phyloP scores from a whole-genome alignment of 306 rosid species.

The Lathyrus sativus region DNA sequence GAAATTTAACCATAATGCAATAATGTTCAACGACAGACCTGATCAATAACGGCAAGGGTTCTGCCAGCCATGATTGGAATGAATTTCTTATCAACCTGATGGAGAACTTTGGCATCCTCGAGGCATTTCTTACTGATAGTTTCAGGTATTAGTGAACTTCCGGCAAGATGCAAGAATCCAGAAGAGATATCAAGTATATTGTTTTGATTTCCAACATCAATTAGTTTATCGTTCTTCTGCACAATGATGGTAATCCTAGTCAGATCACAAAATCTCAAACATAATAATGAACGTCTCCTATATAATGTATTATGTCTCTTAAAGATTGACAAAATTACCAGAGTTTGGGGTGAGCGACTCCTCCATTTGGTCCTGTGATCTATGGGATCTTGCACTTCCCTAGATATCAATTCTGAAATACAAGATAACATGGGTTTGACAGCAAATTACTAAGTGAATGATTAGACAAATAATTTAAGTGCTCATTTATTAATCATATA shows the following conservation, averaged over 20 bases:
- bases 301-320: slow-evolving; percentile 25
- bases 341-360: slow-evolving; percentile 53
- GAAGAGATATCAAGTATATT: slow-evolving; percentile 78
- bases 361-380: slow-evolving; percentile 72
- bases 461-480: not conserved
- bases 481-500: slow-evolving; percentile 18
- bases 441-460: slow-evolving; percentile 21
- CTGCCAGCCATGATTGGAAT: slow-evolving; percentile 80
- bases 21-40: slow-evolving; percentile 51
- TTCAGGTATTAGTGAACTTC: slow-evolving; percentile 78
- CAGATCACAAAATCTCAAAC: slow-evolving; percentile 34
- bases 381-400: slow-evolving; percentile 53
- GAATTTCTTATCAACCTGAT: slow-evolving; percentile 92
- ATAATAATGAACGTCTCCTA: slow-evolving; percentile 21
- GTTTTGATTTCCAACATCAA: slow-evolving; percentile 44
- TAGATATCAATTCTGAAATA: slow-evolving; percentile 54
- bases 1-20: slow-evolving; percentile 24
- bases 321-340: slow-evolving; percentile 58
- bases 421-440: slow-evolving; percentile 6
- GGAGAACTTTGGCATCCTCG: slow-evolving; percentile 73
- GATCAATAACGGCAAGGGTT: slow-evolving; percentile 85
- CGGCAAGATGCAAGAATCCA: slow-evolving; percentile 82
- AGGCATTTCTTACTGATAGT: slow-evolving; percentile 68
- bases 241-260: slow-evolving; percentile 38
- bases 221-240: slow-evolving; percentile 57